Evolutionary conservation across 257 asterid genomes (phyloP).

Genomic region (Misopates orontium): DNA sequence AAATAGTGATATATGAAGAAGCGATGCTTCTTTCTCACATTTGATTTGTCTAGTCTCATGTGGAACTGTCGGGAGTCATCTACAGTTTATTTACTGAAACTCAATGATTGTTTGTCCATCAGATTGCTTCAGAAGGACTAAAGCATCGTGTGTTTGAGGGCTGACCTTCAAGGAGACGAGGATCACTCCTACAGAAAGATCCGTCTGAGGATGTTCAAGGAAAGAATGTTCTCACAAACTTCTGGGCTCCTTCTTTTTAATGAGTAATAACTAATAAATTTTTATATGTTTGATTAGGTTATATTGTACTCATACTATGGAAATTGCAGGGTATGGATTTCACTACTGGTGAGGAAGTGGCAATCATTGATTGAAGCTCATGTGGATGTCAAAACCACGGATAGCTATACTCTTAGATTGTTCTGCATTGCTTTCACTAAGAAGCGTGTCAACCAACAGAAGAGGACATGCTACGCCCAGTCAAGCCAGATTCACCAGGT

Average conservation of each 20-base stretch:
- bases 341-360: constrained; percentile 47
- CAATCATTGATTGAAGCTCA: constrained; percentile 48
- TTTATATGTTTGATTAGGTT: neutral
- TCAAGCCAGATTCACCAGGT: constrained; percentile 50
- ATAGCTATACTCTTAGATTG: constrained; percentile 39
- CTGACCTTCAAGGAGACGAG: constrained; percentile 84
- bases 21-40: too few relatives aligned
- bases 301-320: too few relatives aligned
- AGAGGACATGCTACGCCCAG: constrained; percentile 46
- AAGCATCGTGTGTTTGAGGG: constrained; percentile 91
- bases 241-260: constrained; percentile 14
- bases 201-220: constrained; percentile 79
- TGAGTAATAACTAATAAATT: too few relatives aligned
- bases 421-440: constrained; percentile 52
- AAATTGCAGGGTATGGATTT: constrained; percentile 42
- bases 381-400: constrained; percentile 46
- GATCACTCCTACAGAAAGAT: constrained; percentile 86
- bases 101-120: neutral
- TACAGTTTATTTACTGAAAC: too few relatives aligned
- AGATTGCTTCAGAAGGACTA: constrained; percentile 96
- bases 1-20: too few relatives aligned
- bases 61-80: too few relatives aligned
- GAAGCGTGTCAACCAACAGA: constrained; percentile 49
- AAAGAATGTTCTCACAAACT: constrained; percentile 35
- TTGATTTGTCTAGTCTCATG: too few relatives aligned